Percentiles rank a stretch among this genome's conserved stretches.
phyloP scores from a whole-genome alignment of 2,329 filamentous ascomycete species.

The Pseudogymnoascus sp. region DNA sequence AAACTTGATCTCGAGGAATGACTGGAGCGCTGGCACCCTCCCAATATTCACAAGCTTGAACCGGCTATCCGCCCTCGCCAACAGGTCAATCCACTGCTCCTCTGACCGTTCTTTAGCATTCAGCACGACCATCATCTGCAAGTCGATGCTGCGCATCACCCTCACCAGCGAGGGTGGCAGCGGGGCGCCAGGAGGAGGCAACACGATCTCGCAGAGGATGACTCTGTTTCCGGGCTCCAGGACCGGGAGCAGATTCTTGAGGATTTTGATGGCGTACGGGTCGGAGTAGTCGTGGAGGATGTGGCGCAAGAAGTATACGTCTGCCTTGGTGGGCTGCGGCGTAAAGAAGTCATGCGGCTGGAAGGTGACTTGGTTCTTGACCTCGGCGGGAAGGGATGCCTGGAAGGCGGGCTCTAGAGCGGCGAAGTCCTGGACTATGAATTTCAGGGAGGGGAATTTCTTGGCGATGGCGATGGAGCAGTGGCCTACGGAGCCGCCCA shows the following conservation, averaged over 20 bases:
- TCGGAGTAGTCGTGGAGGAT: constrained; percentile 43
- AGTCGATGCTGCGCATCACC: constrained; percentile 36
- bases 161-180: constrained; percentile 32
- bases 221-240: constrained; percentile 32
- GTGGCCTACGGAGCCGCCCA: constrained; percentile 23
- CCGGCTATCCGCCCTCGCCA: constrained; percentile 29
- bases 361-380: constrained; percentile 20
- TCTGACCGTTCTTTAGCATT: constrained; percentile 40
- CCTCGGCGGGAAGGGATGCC: constrained; percentile 13
- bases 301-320: constrained; percentile 38
- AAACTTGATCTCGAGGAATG: neutral
- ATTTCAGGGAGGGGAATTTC: constrained; percentile 20
- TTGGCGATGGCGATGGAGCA: constrained; percentile 21
- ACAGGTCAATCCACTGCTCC: constrained; percentile 38
- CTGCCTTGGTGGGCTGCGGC: constrained; percentile 34
- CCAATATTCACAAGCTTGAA: neutral
- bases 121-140: constrained; percentile 44
- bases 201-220: constrained; percentile 2
- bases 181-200: constrained; percentile 10
- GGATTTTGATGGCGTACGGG: constrained; percentile 29
- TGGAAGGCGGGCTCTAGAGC: constrained; percentile 32
- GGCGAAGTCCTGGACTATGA: constrained; percentile 19
- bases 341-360: constrained; percentile 37
- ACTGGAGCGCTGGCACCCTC: neutral
- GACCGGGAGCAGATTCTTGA: constrained; percentile 31